Evolutionary conservation across 352 stramenopile genomes (phyloP).

Genomic region (Phytopythium delawarense): DNA sequence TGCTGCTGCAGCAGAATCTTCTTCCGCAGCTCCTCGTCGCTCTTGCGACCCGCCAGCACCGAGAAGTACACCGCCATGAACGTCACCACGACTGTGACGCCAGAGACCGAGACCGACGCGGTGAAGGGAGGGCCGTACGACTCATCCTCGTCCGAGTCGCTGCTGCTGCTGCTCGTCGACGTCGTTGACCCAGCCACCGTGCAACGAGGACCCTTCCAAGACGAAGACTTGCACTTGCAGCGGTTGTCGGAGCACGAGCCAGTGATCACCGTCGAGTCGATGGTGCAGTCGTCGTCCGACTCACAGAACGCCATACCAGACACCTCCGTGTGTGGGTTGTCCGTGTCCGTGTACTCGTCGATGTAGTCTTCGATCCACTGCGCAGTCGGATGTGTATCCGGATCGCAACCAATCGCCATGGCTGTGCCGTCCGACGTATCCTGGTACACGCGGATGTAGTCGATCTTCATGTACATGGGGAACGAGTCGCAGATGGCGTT

Average conservation of each 20-base stretch:
- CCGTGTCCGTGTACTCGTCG: constrained; percentile 14
- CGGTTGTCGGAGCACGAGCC: constrained; percentile 19
- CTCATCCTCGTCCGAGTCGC: constrained; percentile 14
- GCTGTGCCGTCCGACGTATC: no score
- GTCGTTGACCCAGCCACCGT: constrained; percentile 32
- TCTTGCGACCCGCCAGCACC: constrained; percentile 12
- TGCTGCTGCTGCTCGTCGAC: constrained; percentile 12
- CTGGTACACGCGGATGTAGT: no score
- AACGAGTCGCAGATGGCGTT: constrained; percentile 59
- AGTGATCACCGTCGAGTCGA: constrained; percentile 15
- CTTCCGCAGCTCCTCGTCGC: constrained; percentile 11
- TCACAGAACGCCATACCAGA: constrained; percentile 34
- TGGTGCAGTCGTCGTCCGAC: constrained; percentile 41
- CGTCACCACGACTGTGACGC: constrained; percentile 16
- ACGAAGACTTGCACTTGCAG: constrained; percentile 17
- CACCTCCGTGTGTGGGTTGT: constrained; percentile 35
- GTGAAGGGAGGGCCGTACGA: constrained; percentile 24
- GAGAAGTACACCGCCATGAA: constrained; percentile 17
- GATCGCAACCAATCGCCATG: constrained; percentile 59
- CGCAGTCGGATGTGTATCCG: constrained; percentile 43
- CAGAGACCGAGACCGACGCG: constrained; percentile 13
- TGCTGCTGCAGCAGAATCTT: constrained; percentile 11
- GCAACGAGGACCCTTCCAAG: constrained; percentile 39
- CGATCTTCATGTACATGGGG: no score
- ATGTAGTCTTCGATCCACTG: constrained; percentile 62